Conservation (phyloP, 2,329 filamentous ascomycete species). For the Trichoderma sp. region DNA sequence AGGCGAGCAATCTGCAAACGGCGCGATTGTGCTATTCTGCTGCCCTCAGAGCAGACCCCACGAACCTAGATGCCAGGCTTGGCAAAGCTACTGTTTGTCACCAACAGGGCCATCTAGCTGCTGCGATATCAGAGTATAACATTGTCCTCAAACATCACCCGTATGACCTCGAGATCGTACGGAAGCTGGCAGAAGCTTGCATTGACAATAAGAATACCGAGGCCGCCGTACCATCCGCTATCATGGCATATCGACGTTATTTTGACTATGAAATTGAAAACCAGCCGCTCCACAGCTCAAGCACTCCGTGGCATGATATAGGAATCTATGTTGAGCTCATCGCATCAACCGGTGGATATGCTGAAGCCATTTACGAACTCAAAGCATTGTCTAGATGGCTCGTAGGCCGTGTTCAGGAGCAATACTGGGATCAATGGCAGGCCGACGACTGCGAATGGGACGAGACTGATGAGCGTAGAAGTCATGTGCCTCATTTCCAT, state of each 20-base stretch:
- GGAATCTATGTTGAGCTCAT: constrained; percentile 83
- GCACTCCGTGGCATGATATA: constrained; percentile 72
- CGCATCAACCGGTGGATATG: constrained; percentile 59
- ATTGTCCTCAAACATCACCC: constrained; percentile 51
- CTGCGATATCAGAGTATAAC: constrained; percentile 56
- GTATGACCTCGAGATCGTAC: constrained; percentile 52
- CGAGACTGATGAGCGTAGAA: constrained; percentile 64
- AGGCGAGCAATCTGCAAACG: constrained; percentile 48
- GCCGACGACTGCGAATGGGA: constrained; percentile 91
- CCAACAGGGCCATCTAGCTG: constrained; percentile 51
- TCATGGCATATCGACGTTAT: constrained; percentile 47
- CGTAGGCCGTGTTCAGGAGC: constrained; percentile 69
- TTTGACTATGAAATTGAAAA: constrained; percentile 42
- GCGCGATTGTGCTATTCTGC: constrained; percentile 58
- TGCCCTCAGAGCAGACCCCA: constrained; percentile 56
- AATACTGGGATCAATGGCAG: constrained; percentile 69
- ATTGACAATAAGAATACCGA: constrained; percentile 50
- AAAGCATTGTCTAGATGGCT: constrained; percentile 78
- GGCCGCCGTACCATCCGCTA: constrained; percentile 38
- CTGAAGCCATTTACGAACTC: constrained; percentile 64
- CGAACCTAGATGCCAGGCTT: constrained; percentile 55
- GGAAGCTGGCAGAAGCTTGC: constrained; percentile 56
- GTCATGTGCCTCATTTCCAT: constrained; percentile 58
- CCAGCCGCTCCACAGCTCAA: constrained; percentile 33
- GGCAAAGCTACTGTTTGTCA: constrained; percentile 58